These are phyloP conservation scores for Hortaea werneckii DNA, from an alignment of 2,329 filamentous ascomycete genomes.

Conservation along the genomic window DNA sequence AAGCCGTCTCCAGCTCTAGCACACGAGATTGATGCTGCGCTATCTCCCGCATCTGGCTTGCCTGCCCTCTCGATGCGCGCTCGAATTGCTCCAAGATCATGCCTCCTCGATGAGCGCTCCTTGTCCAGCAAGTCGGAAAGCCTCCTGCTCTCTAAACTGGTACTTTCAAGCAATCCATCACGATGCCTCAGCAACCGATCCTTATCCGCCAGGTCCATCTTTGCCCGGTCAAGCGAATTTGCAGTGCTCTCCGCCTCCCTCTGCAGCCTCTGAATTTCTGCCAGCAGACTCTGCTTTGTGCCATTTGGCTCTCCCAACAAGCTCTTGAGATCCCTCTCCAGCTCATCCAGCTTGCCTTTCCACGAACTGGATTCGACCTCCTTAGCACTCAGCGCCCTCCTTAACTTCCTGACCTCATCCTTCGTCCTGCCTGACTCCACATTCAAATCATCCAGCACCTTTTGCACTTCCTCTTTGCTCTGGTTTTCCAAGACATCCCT, in stretches of 20 bases:
- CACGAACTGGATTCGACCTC: slow-evolving; percentile 84
- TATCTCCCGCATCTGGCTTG: slow-evolving; percentile 76
- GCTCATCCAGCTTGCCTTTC: slow-evolving; percentile 81
- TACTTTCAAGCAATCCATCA: slow-evolving; percentile 77
- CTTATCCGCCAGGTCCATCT: slow-evolving; percentile 74
- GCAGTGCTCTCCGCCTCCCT: slow-evolving; percentile 76
- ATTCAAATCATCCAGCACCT: slow-evolving; percentile 87
- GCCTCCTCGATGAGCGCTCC: slow-evolving; percentile 72
- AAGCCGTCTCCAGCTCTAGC: slow-evolving; percentile 71
- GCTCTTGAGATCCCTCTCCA: slow-evolving; percentile 80
- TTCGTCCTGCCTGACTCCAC: slow-evolving; percentile 69
- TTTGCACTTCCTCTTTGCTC: slow-evolving; percentile 91
- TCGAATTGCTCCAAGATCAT: slow-evolving; percentile 85
- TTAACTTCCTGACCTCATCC: slow-evolving; percentile 72
- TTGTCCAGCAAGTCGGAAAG: slow-evolving; percentile 83
- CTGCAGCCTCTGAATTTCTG: slow-evolving; percentile 74
- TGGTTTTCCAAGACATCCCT: slow-evolving; percentile 75
- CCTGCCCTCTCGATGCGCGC: slow-evolving; percentile 75
- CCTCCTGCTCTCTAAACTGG: slow-evolving; percentile 75
- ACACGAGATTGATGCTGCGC: slow-evolving; percentile 77
- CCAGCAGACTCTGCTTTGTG: slow-evolving; percentile 73
- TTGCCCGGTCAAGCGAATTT: slow-evolving; percentile 69
- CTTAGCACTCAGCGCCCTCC: slow-evolving; percentile 70
- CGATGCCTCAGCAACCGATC: slow-evolving; percentile 83
- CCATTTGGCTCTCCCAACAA: slow-evolving; percentile 80